These are phyloP conservation scores for Penicillium samsonianum DNA, from an alignment of 495 filamentous ascomycete genomes.

Conservation along the genomic window DNA sequence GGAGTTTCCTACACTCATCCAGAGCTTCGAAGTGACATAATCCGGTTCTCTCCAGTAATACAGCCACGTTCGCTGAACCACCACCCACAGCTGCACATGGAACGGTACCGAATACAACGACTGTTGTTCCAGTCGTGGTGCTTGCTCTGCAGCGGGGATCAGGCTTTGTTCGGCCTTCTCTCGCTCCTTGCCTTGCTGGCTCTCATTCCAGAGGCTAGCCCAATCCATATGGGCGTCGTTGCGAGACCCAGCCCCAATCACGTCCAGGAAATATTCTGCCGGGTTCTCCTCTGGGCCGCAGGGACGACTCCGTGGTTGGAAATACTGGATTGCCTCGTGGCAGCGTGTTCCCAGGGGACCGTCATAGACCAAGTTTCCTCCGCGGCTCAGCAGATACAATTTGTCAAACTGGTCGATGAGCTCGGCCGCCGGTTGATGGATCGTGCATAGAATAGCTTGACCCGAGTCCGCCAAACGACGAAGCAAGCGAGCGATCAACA, in stretches of 20 bases:
- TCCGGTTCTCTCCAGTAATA: no score
- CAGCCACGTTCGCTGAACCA: no score
- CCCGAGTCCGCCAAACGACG: constrained; percentile 60
- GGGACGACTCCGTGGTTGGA: neutral
- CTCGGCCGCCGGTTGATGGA: constrained; percentile 54
- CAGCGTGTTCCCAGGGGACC: no score
- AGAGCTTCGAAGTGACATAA: no score
- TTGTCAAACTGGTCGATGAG: constrained; percentile 59
- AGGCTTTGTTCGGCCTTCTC: no score
- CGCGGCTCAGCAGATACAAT: constrained; percentile 51
- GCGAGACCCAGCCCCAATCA: constrained; percentile 44
- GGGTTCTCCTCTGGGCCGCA: constrained; percentile 51
- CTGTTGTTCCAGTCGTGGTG: no score
- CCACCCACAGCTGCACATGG: no score
- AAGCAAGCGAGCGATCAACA: constrained; percentile 65
- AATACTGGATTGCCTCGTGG: no score
- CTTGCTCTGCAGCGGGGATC: no score
- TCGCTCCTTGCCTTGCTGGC: constrained; percentile 7
- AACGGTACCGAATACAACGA: no score
- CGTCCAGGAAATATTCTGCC: constrained; percentile 69
- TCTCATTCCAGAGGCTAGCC: constrained; percentile 45
- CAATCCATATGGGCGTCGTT: no score
- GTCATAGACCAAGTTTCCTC: constrained; percentile 57
- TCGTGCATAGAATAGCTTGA: constrained; percentile 63
- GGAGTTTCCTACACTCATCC: no score